Evolutionary conservation across 371 early-diverging fungal genomes (phyloP), one percentile per base, ranked within the genome.

Genomic region (Polyrhizophydium stewartii): DNA sequence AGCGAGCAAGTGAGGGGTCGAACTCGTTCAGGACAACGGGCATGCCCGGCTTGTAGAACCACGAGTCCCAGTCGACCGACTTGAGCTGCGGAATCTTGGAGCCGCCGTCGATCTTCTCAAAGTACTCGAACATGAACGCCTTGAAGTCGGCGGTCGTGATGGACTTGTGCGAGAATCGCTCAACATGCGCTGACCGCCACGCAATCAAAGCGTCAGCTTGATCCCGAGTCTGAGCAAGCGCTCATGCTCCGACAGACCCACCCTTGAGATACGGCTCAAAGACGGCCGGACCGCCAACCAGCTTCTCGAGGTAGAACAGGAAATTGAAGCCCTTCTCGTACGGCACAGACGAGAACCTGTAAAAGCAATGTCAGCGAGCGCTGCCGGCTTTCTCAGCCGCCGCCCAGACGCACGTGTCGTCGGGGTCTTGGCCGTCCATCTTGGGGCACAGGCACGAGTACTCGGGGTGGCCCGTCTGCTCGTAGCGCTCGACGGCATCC

Each of bases 271-370:
- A 52, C 45, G 35, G 24, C 45, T 47, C 65, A 58, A 76, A 76
- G 41, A 92, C 79, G 22, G 71, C 75, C 6, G 87, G 76, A 0
- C 94, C 94, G 40, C 97, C 98, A 30, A 97, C 76, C 17, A 86
- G 69, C 69, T 87, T 85, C 75, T 96, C 95, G 45, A 97, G 84
- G 64, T 94, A 90, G 72, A 91, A 96, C 46, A 98, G 79, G 50
- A 98, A 72, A 68, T 91, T 92, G 73, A 88, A 96, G 3, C 97
- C 98, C 82, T 96, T 97, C 76, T 97, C 92, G 79, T 97, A 97
- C 16, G 97, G 97, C 37, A 97, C 85, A 6, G 85, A 81, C 17
- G 91, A 92, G 69, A 93, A 95, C 19, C 55, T 30, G 47, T 3
- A 33, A 16, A 22, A 12, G 12, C 6, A 9, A 25, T 49, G 50